Evolutionary conservation across 768 basidiomycete genomes (phyloP).

Genomic region (Rubroboletus satanas): DNA sequence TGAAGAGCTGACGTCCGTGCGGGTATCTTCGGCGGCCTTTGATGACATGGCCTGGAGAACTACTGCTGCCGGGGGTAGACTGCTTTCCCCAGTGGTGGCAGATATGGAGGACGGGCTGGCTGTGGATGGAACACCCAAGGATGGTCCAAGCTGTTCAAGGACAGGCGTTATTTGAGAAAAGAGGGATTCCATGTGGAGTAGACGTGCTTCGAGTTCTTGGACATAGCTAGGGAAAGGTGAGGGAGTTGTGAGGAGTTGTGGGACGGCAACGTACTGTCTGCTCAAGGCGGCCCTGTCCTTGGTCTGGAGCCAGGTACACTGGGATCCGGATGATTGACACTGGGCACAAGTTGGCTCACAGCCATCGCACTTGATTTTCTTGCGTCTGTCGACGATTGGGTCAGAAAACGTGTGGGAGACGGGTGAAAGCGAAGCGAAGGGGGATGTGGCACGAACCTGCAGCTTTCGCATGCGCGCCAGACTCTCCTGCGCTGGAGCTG

Average conservation of each 20-base stretch:
- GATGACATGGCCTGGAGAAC: constrained; percentile 36
- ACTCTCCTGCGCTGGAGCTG: constrained; percentile 77
- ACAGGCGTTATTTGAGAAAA: constrained; percentile 79
- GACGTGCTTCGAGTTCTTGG: constrained; percentile 83
- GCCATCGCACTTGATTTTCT: constrained; percentile 94
- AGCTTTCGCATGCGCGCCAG: constrained; percentile 88
- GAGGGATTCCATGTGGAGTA: constrained; percentile 85
- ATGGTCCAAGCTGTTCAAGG: constrained; percentile 66
- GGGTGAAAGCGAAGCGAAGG: constrained; percentile 5
- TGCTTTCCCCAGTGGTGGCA: constrained; percentile 10
- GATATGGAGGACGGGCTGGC: constrained; percentile 28
- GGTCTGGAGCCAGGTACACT: constrained; percentile 88
- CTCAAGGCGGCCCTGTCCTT: constrained; percentile 88
- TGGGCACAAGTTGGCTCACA: constrained; percentile 83
- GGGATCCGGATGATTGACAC: constrained; percentile 66
- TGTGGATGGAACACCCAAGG: constrained; percentile 41
- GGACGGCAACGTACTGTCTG: constrained; percentile 62
- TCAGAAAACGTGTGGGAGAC: constrained; percentile 14
- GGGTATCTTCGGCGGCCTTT: constrained; percentile 34
- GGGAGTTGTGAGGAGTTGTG: constrained; percentile 6
- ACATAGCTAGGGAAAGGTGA: constrained; percentile 60
- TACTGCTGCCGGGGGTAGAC: constrained; percentile 25
- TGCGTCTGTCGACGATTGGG: constrained; percentile 50
- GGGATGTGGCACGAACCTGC: constrained; percentile 53
- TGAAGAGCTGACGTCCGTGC: constrained; percentile 32